A percentile compares a stretch with the other conserved stretches of the same genome.
phyloP scores from a whole-genome alignment of 306 rosid species.

The Herpetospermum pedunculosum region DNA sequence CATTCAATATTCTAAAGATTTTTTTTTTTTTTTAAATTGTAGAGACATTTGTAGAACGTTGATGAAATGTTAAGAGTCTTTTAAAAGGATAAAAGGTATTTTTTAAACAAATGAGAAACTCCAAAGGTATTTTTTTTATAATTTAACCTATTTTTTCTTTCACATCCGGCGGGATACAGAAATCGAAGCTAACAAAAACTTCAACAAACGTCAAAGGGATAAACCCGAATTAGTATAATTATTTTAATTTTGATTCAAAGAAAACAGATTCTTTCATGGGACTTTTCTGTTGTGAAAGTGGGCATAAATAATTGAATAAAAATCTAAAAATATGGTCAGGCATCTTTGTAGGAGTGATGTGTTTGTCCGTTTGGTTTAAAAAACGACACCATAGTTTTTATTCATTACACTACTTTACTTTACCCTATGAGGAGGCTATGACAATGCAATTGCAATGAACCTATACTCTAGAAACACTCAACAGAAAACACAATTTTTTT shows the following conservation, averaged over 20 bases:
- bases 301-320: not conserved
- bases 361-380: not conserved
- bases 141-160: too few species aligned
- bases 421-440: not conserved
- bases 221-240: not conserved
- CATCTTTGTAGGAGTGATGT: not conserved
- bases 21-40: too few species aligned
- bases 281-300: not conserved
- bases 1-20: too few species aligned
- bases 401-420: not conserved
- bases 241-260: not conserved
- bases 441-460: constrained; percentile 5
- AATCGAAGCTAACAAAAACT: not conserved
- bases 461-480: not conserved
- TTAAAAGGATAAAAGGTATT: too few species aligned
- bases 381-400: not conserved
- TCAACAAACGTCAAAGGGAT: not conserved
- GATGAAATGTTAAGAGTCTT: too few species aligned
- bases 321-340: not conserved
- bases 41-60: too few species aligned
- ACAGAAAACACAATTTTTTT: not conserved
- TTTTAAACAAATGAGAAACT: too few species aligned
- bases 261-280: constrained; percentile 1
- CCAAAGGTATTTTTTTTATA: too few species aligned
- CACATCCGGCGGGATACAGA: not conserved